phyloP scores from a whole-genome alignment of 2,329 filamentous ascomycete genomes.

The Phyllosticta citribraziliensis region DNA sequence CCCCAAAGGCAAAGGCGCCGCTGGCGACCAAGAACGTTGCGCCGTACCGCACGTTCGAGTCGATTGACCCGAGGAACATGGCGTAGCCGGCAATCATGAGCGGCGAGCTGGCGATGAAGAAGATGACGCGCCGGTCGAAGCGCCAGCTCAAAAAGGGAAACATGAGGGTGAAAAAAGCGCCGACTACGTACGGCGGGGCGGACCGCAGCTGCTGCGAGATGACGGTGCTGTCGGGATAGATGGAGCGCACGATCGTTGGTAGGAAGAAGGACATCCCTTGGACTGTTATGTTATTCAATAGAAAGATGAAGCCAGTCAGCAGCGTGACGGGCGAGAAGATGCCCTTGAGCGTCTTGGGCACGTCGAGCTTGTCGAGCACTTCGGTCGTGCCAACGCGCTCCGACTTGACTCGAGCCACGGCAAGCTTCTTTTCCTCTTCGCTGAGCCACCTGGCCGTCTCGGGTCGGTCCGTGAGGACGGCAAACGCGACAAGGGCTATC shows the following conservation, averaged over 20 bases:
- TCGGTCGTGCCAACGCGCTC: constrained; percentile 54
- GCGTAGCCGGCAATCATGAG: constrained; percentile 60
- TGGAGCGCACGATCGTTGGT: constrained; percentile 59
- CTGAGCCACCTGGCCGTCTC: constrained; percentile 58
- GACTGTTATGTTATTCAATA: constrained; percentile 60
- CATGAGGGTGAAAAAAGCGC: constrained; percentile 55
- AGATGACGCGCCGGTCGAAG: constrained; percentile 49
- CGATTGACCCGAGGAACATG: constrained; percentile 53
- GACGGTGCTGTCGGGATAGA: constrained; percentile 50
- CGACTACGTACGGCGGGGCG: constrained; percentile 60
- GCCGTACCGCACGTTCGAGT: constrained; percentile 49
- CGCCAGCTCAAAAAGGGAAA: constrained; percentile 54
- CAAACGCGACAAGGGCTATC: constrained; percentile 50
- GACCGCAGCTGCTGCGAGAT: constrained; percentile 60
- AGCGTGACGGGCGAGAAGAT: constrained; percentile 56
- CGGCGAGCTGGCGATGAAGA: constrained; percentile 51
- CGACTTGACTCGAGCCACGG: constrained; percentile 57
- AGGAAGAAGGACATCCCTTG: constrained; percentile 61
- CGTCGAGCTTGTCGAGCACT: constrained; percentile 55
- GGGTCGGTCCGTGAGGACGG: constrained; percentile 59
- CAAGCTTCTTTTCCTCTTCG: constrained; percentile 55
- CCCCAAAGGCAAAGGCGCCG: constrained; percentile 54
- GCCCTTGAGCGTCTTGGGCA: constrained; percentile 49
- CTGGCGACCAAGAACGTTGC: constrained; percentile 60
- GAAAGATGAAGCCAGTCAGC: constrained; percentile 47